A percentile compares a stretch with the other conserved stretches of the same genome.
These are phyloP conservation scores for Dissophora ornata DNA, from an alignment of 192 early-diverging fungal species.

Conservation along the genomic window DNA sequence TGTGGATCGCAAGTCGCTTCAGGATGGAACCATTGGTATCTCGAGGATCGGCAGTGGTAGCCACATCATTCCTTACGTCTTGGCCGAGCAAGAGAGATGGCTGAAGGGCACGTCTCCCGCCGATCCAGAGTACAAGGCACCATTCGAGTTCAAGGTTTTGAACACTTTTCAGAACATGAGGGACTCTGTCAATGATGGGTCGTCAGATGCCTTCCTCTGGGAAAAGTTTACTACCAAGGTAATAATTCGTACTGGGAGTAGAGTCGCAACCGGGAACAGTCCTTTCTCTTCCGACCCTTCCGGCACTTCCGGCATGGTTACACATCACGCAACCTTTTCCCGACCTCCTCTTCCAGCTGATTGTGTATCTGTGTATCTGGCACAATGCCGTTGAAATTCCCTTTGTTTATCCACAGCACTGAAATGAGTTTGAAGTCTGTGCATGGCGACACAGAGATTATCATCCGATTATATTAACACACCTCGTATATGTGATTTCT, in stretches of 20 bases:
- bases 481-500: too few species aligned
- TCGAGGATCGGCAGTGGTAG: slow-evolving; percentile 84
- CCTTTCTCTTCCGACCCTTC: not conserved
- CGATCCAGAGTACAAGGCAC: slow-evolving; percentile 28
- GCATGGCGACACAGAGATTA: too few species aligned
- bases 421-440: too few species aligned
- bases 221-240: slow-evolving; percentile 91
- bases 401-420: too few species aligned
- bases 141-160: slow-evolving; percentile 77
- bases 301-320: too few species aligned
- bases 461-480: too few species aligned
- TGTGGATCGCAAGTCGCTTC: slow-evolving; percentile 50
- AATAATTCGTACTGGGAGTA: too few species aligned
- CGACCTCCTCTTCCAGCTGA: too few species aligned
- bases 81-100: slow-evolving; percentile 76
- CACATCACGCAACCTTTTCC: too few species aligned
- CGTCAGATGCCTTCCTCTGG: slow-evolving; percentile 88
- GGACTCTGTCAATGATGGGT: slow-evolving; percentile 69
- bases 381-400: too few species aligned
- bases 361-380: too few species aligned
- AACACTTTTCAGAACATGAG: slow-evolving; percentile 81
- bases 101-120: slow-evolving; percentile 30
- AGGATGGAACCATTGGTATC: slow-evolving; percentile 62
- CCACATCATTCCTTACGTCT: slow-evolving; percentile 77
- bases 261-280: too few species aligned